A percentile compares a stretch with the other conserved stretches of the same genome.
These are phyloP conservation scores for Lactarius tabidus DNA, from an alignment of 768 basidiomycete species.

Conservation along the genomic window DNA sequence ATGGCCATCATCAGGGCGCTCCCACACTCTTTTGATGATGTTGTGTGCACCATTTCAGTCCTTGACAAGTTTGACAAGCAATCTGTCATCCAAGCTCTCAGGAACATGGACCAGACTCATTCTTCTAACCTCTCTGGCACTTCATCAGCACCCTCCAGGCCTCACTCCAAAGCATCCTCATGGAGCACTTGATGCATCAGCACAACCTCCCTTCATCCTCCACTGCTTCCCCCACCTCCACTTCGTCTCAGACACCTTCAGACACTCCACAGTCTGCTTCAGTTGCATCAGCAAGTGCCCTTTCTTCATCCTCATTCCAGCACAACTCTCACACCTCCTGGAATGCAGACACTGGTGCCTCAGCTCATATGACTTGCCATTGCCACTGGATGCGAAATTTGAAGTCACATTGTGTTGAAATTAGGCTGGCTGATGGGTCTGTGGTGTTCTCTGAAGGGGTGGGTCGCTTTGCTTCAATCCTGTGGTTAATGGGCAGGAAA, in stretches of 20 bases:
- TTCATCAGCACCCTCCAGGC: not conserved
- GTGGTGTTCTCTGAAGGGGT: no score
- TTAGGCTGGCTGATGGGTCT: no score
- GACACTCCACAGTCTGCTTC: not conserved
- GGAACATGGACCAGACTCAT: not conserved
- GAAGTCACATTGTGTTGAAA: no score
- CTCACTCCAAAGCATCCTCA: not conserved
- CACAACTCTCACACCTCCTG: no score
- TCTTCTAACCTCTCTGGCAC: not conserved
- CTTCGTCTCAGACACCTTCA: not conserved
- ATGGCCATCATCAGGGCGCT: not conserved
- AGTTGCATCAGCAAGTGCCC: not conserved
- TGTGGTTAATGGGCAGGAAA: not conserved
- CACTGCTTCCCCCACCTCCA: not conserved
- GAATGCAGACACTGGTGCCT: no score
- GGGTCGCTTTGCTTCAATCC: not conserved
- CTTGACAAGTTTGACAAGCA: conserved; percentile 5
- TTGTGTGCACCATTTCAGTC: not conserved
- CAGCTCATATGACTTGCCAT: no score
- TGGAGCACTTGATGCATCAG: not conserved
- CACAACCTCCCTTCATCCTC: not conserved
- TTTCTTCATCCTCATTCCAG: no score
- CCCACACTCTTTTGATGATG: not conserved
- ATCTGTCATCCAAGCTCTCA: not conserved
- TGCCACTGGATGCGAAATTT: no score